phyloP scores from a whole-genome alignment of 2,329 filamentous ascomycete species.

The Pseudogymnoascus sp. region DNA sequence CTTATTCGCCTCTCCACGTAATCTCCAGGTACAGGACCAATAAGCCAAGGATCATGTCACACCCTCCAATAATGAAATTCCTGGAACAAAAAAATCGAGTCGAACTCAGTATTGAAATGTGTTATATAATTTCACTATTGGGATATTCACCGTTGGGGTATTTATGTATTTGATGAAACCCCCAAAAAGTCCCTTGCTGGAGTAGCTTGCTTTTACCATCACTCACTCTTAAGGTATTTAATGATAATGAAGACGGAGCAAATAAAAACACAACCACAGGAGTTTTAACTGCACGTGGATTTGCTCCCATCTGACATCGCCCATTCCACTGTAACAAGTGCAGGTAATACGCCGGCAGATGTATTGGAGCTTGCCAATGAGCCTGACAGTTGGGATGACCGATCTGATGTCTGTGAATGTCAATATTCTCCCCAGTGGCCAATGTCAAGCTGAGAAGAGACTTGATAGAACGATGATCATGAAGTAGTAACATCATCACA shows the following conservation, averaged over 20 bases:
- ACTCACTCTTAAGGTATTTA: not conserved
- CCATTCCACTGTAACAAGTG: not conserved
- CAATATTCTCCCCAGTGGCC: not conserved
- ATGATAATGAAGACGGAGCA: not conserved
- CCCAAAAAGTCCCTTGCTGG: not conserved
- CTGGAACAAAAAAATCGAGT: not conserved
- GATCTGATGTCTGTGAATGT: not conserved
- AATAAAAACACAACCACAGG: not conserved
- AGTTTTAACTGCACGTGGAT: not conserved
- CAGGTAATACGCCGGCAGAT: not conserved
- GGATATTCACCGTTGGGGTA: not conserved
- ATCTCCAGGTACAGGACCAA: not conserved
- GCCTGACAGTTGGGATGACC: not conserved
- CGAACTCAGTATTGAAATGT: not conserved
- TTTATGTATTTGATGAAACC: not conserved
- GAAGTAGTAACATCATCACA: not conserved
- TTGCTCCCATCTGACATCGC: not conserved
- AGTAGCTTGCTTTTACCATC: not conserved
- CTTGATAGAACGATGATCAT: not conserved
- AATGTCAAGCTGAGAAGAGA: not conserved
- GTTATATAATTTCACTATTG: not conserved
- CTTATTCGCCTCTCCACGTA: conserved; percentile 1
- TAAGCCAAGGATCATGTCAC: not conserved
- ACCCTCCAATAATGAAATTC: not conserved
- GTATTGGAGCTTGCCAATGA: not conserved